phyloP scores from a whole-genome alignment of 805 yeast genomes.

The Wickerhamiella dianesei region DNA sequence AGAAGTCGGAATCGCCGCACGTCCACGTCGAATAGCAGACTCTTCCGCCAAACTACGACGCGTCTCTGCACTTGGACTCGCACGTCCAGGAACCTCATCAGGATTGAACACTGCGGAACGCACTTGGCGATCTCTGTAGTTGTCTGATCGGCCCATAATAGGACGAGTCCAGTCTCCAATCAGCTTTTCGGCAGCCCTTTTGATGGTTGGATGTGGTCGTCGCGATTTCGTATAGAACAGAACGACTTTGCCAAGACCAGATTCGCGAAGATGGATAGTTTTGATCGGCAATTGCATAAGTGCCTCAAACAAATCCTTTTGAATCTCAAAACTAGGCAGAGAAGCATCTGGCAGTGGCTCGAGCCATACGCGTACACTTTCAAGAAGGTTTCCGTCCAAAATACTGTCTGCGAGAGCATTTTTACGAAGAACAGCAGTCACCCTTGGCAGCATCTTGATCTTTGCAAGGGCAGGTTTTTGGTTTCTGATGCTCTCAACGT shows the following conservation, averaged over 20 bases:
- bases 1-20: slow-evolving; percentile 94
- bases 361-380: slow-evolving; percentile 90
- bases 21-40: slow-evolving; percentile 77
- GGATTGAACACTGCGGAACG: slow-evolving; percentile 47
- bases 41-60: slow-evolving; percentile 56
- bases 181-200: slow-evolving; percentile 76
- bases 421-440: slow-evolving; percentile 58
- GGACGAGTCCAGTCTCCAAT: slow-evolving; percentile 99
- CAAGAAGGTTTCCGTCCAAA: slow-evolving; percentile 82
- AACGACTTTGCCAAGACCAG: slow-evolving; percentile 86
- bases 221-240: slow-evolving; percentile 86
- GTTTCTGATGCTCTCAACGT: slow-evolving; percentile 39
- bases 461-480: slow-evolving; percentile 65
- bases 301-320: slow-evolving; percentile 68
- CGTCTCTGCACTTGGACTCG: slow-evolving; percentile 9
- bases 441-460: slow-evolving; percentile 66
- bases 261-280: slow-evolving; percentile 87
- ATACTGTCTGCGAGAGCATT: slow-evolving; percentile 83
- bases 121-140: slow-evolving; percentile 76
- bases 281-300: slow-evolving; percentile 74
- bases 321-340: slow-evolving; percentile 94
- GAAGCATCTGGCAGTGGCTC: slow-evolving; percentile 98
- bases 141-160: slow-evolving; percentile 87
- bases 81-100: background rate
- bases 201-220: slow-evolving; percentile 74